Evolutionary conservation across 306 rosid genomes (phyloP).

Genomic region (Luffa aegyptiaca): DNA sequence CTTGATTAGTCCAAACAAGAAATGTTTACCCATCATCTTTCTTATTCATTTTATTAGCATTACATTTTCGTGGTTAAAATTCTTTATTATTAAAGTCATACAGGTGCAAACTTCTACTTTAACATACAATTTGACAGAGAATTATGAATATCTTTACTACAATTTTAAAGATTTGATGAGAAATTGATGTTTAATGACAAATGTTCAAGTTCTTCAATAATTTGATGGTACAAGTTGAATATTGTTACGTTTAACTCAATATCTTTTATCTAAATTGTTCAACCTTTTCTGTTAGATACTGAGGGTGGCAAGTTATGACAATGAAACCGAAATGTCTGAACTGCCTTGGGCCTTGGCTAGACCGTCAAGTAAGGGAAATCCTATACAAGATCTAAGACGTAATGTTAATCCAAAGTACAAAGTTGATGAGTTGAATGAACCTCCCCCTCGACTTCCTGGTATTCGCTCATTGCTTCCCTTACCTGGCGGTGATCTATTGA

Average conservation of each 20-base stretch:
- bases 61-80: not conserved
- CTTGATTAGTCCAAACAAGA: not conserved
- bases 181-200: not conserved
- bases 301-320: slow-evolving; percentile 60
- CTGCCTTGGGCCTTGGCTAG: slow-evolving; percentile 86
- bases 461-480: slow-evolving; percentile 85
- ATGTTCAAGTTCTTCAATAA: not conserved
- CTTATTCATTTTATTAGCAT: not conserved
- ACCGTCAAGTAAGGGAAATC: slow-evolving; percentile 45
- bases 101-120: not conserved
- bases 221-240: not conserved
- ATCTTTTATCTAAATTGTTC: slow-evolving; percentile 6
- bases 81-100: not conserved
- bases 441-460: slow-evolving; percentile 80
- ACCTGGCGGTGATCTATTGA: slow-evolving; percentile 90
- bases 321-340: slow-evolving; percentile 70
- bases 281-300: slow-evolving; percentile 44
- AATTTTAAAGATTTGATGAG: not conserved
- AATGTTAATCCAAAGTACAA: slow-evolving; percentile 73
- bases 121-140: not conserved
- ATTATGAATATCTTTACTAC: not conserved
- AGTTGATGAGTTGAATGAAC: slow-evolving; percentile 82
- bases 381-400: slow-evolving; percentile 56
- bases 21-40: not conserved
- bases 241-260: not conserved